Conservation (phyloP, 2,329 filamentous ascomycete genomes). For the Exserohilum rostratum region DNA sequence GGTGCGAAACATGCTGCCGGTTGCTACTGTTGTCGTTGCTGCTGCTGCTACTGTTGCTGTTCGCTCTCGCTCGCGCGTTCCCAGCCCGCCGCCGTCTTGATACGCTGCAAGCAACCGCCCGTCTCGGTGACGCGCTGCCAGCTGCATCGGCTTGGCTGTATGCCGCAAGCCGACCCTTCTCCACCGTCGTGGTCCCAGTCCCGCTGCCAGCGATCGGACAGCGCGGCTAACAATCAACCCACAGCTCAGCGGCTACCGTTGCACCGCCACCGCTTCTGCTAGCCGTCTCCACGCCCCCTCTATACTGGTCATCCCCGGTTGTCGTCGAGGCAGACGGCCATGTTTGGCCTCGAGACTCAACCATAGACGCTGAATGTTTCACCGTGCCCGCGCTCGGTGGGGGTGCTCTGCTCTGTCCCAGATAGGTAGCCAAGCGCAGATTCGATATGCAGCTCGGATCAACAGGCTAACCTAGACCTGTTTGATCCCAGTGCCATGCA, state of each 20-base stretch:
- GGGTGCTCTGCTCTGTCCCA: constrained; percentile 19
- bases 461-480: constrained; percentile 25
- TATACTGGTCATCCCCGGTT: not conserved
- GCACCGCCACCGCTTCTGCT: not conserved
- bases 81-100: too few relatives aligned
- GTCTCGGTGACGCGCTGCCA: constrained; percentile 16
- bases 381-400: constrained; percentile 30
- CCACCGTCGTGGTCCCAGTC: constrained; percentile 12
- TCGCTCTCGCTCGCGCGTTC: too few relatives aligned
- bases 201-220: constrained; percentile 10
- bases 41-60: not conserved
- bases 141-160: constrained; percentile 27
- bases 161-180: constrained; percentile 28
- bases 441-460: constrained; percentile 36
- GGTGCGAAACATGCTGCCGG: constrained; percentile 3
- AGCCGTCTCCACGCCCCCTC: not conserved
- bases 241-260: not conserved
- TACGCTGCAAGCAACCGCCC: constrained; percentile 17
- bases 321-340: too few relatives aligned
- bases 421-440: constrained; percentile 24
- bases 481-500: constrained; percentile 33
- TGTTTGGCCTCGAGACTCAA: constrained; percentile 29
- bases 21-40: too few relatives aligned
- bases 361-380: constrained; percentile 37
- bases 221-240: constrained; percentile 20